phyloP scores from a whole-genome alignment of 2,329 filamentous ascomycete species.

The Fusarium mexicanum region DNA sequence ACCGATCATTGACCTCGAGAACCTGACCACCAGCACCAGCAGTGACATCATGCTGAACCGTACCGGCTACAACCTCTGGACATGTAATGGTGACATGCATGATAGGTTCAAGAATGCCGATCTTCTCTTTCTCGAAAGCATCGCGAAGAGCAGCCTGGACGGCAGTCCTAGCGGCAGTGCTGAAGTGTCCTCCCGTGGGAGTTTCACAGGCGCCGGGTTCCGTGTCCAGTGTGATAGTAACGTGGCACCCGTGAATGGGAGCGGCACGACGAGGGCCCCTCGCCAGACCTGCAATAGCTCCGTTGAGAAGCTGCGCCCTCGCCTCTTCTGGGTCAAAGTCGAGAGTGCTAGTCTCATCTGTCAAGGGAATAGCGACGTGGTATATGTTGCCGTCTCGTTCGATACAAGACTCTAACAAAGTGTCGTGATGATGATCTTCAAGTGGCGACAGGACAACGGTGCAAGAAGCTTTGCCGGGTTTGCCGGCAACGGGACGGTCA shows the following conservation, averaged over 20 bases:
- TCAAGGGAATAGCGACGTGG: conserved; percentile 64
- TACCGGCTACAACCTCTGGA: conserved; percentile 81
- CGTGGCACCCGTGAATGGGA: conserved; percentile 79
- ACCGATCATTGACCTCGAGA: conserved; percentile 72
- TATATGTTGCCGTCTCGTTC: conserved; percentile 77
- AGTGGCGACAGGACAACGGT: conserved; percentile 73
- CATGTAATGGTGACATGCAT: conserved; percentile 91
- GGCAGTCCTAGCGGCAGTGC: conserved; percentile 69
- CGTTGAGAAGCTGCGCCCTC: conserved; percentile 75
- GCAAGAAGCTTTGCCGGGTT: conserved; percentile 80
- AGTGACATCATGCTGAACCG: conserved; percentile 83
- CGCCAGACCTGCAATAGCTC: conserved; percentile 83
- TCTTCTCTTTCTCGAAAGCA: conserved; percentile 62
- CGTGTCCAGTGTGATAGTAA: conserved; percentile 76
- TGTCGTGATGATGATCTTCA: conserved; percentile 52
- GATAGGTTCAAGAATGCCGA: conserved; percentile 88
- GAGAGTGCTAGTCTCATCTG: conserved; percentile 57
- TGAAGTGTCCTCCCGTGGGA: conserved; percentile 73
- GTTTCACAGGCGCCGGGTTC: conserved; percentile 63
- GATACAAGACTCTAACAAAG: conserved; percentile 54
- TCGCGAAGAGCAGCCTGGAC: conserved; percentile 75
- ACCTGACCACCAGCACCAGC: conserved; percentile 77
- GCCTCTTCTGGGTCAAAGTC: conserved; percentile 61
- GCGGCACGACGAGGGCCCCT: conserved; percentile 84
- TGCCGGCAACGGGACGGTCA: conserved; percentile 83